Evolutionary conservation across 1,284 basidiomycete species (phyloP).

Genomic region (Trichosporon inkin): DNA sequence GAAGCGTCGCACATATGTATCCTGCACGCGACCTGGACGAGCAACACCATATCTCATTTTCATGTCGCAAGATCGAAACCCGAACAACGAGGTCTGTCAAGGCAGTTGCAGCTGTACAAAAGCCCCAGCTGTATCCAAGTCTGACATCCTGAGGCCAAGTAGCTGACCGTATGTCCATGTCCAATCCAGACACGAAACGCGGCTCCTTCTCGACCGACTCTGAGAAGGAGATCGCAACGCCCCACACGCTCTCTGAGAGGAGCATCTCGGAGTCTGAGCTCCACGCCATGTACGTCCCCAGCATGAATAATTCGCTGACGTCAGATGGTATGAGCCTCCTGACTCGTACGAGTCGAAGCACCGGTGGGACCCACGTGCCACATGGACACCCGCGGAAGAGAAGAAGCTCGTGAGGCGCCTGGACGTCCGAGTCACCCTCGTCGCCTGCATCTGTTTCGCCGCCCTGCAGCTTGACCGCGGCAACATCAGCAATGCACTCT

Average conservation of each 20-base stretch:
- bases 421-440: slow-evolving; percentile 31
- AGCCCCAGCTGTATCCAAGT: not conserved
- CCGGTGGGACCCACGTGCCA: slow-evolving; percentile 44
- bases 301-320: not conserved
- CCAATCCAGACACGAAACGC: not conserved
- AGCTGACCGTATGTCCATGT: not conserved
- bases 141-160: not conserved
- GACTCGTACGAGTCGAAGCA: slow-evolving; percentile 42
- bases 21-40: not conserved
- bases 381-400: slow-evolving; percentile 48
- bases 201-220: not conserved
- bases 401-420: slow-evolving; percentile 32
- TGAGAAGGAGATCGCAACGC: not conserved
- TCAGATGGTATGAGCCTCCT: slow-evolving; percentile 35
- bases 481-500: slow-evolving; percentile 40
- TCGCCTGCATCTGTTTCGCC: slow-evolving; percentile 40
- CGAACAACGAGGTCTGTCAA: no score
- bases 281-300: not conserved
- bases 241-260: not conserved
- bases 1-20: no score
- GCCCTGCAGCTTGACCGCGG: slow-evolving; percentile 41
- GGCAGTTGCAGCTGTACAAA: not conserved
- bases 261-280: not conserved
- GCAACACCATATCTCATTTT: not conserved
- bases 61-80: not conserved